A percentile compares a stretch with the other conserved stretches of the same genome.
Evolutionary conservation across 2,329 filamentous ascomycete genomes (phyloP).

Genomic region (Fusarium pseudoanthophilum): DNA sequence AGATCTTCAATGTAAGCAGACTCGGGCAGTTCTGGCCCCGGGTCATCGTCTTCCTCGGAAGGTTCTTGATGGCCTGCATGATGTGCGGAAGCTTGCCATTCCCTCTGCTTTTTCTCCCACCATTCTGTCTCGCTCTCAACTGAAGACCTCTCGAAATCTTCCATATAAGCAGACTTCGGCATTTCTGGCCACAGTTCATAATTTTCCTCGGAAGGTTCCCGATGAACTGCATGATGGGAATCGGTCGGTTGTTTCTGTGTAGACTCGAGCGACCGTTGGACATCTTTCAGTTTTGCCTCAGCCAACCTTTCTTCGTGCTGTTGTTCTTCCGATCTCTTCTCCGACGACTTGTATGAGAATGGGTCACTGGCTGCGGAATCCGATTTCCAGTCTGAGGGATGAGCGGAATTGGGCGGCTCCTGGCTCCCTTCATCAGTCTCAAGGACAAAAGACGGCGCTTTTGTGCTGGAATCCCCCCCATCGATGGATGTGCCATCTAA

Average conservation of each 20-base stretch:
- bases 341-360: too few relatives aligned
- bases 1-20: too few relatives aligned
- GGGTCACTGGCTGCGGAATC: neutral
- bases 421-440: neutral
- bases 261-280: neutral
- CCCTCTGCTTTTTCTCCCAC: neutral
- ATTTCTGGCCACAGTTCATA: neutral
- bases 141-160: neutral
- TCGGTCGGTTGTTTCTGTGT: rapidly evolving
- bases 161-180: rapidly evolving
- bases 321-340: neutral
- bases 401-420: neutral
- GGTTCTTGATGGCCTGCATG: neutral
- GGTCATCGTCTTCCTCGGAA: too few relatives aligned
- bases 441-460: neutral
- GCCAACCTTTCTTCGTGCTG: neutral
- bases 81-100: too few relatives aligned
- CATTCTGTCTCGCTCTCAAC: neutral
- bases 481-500: neutral
- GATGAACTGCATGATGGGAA: neutral
- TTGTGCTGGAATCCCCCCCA: neutral
- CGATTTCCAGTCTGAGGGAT: neutral
- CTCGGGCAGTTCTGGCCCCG: too few relatives aligned
- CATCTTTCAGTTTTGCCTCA: neutral
- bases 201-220: too few relatives aligned